Evolutionary conservation across 2,329 filamentous ascomycete genomes (phyloP), one percentile per base, ranked within the genome.

Genomic region (Cladophialophora immunda): DNA sequence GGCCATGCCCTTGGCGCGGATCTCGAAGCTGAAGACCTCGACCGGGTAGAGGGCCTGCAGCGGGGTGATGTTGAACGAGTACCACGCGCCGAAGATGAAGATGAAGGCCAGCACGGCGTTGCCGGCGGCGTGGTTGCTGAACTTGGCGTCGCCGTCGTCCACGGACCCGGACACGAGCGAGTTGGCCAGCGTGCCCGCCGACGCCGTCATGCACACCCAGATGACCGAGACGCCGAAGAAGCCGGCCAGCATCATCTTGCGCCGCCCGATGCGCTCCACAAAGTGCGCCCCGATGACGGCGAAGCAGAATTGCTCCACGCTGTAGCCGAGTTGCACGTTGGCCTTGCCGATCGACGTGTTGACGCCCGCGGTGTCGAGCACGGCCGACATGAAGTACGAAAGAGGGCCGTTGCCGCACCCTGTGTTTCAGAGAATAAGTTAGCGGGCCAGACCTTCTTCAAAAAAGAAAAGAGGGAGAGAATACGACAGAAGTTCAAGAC

Each of bases 221-320:
- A 85, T 78, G 9, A 84, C 69, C 61, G 82, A 82, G 62, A 84
- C 81, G 27, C 79, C 80, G 1, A 81, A 77, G 70, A 85, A 82
- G 25, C 82, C 84, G 66, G 82, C 82, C 58, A 87, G 74, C 47
- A 87, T 78, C 34, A 86, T 78, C n/a, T 85, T 84, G 2, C 87
- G 84, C 41, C 87, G 85, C n/a, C 87, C 86, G 5, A 88, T 66
- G 1, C 81, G 80, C 45, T 89, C 87, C 1, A 86, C 85, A 58
- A 89, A 79, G 15, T 81, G 78, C 3, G 87, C 85, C 54, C 87
- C 87, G 0, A 84, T 70, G 19, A 87, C 78, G 19, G 85, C 83
- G 72, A 83, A 85, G 36, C 86, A 76, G 27, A 86, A 82, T 27
- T 86, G 84, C 74, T 87, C 85, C 69, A 85, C 80, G 36, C 83